phyloP scores from a whole-genome alignment of 257 asterid species.

The Mitragyna speciosa region DNA sequence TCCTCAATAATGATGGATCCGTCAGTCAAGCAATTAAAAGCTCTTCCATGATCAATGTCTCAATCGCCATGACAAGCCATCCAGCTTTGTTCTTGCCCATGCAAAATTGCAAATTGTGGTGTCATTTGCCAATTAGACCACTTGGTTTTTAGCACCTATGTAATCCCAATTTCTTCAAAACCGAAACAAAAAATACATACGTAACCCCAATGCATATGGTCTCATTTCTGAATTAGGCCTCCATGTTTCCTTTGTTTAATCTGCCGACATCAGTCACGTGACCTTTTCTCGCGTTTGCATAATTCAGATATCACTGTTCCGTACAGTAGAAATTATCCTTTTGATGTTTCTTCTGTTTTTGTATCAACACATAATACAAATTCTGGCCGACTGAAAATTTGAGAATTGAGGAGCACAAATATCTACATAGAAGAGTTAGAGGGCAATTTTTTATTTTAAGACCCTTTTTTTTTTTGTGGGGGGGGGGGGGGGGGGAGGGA shows the following conservation, averaged over 20 bases:
- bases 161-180: too few species aligned
- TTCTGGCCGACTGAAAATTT: too few species aligned
- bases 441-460: neutral
- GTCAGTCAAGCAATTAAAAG: slow-evolving; percentile 19
- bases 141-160: neutral
- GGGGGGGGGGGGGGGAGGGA: too few species aligned
- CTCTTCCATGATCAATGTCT: slow-evolving; percentile 18
- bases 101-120: slow-evolving; percentile 8
- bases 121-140: slow-evolving; percentile 2
- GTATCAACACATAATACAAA: neutral
- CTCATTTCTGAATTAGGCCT: neutral
- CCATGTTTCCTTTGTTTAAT: slow-evolving; percentile 15
- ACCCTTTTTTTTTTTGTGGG: neutral
- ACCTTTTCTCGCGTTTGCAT: slow-evolving; percentile 5
- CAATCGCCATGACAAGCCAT: slow-evolving; percentile 24
- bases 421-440: neutral
- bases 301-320: neutral
- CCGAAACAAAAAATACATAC: too few species aligned
- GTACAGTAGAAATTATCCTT: neutral
- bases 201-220: neutral
- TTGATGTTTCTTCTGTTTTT: neutral
- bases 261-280: slow-evolving; percentile 41
- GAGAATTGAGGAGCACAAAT: neutral
- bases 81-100: slow-evolving; percentile 18
- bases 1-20: slow-evolving; percentile 4